phyloP scores from a whole-genome alignment of 495 filamentous ascomycete species.

The Glonium stellatum region DNA sequence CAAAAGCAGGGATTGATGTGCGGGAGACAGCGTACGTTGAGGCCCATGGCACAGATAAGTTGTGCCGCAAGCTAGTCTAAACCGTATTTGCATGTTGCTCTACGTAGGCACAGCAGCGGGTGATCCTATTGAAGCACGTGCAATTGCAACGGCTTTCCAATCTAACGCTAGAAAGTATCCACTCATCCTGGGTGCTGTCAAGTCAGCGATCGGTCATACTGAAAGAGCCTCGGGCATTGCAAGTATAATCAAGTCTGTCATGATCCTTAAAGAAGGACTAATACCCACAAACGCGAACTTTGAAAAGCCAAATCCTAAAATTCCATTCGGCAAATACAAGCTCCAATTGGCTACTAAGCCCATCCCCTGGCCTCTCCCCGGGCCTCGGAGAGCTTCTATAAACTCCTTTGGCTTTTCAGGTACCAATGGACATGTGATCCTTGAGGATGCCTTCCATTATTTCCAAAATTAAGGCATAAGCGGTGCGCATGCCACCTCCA shows the following conservation, averaged over 20 bases:
- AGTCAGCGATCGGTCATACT: conserved; percentile 31
- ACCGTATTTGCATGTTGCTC: no score
- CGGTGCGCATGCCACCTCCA: no score
- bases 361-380: not conserved
- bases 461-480: no score
- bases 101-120: conserved; percentile 2
- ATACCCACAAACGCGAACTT: conserved; percentile 38
- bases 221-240: conserved; percentile 34
- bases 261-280: conserved; percentile 36
- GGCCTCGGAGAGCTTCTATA: conserved; percentile 31
- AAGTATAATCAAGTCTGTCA: conserved; percentile 37
- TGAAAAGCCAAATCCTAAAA: conserved; percentile 38
- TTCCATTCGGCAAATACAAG: no score
- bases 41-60: conserved; percentile 4
- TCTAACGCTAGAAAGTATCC: conserved; percentile 27
- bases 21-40: not conserved
- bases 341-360: conserved; percentile 1
- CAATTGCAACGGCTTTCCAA: conserved; percentile 36
- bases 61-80: no score
- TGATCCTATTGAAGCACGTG: conserved; percentile 55
- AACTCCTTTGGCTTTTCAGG: conserved; percentile 41
- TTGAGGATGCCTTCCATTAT: conserved; percentile 31
- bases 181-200: conserved; percentile 33
- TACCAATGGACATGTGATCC: conserved; percentile 30
- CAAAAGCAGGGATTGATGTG: conserved; percentile 25